Conservation (phyloP, 352 stramenopile species). For the Globisporangium radiosum region DNA sequence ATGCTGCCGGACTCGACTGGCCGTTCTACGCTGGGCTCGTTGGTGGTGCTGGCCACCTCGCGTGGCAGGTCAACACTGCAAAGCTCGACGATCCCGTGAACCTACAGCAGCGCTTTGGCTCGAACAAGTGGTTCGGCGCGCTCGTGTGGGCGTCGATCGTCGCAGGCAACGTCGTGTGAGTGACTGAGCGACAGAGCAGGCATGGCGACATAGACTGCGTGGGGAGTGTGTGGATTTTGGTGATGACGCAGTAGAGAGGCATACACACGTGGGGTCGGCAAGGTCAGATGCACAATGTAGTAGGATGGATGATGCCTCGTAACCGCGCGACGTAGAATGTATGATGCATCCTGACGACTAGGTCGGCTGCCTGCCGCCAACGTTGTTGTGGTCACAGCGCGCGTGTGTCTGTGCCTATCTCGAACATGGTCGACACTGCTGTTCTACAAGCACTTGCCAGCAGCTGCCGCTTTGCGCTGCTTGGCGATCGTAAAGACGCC, state of each 20-base stretch:
- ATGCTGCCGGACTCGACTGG: slow-evolving; percentile 75
- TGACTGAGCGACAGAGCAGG: not conserved
- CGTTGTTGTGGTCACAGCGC: too few species aligned
- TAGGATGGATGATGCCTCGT: too few species aligned
- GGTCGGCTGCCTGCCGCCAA: too few species aligned
- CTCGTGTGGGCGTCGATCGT: slow-evolving; percentile 83
- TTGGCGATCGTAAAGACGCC: slow-evolving; percentile 71
- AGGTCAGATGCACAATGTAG: too few species aligned
- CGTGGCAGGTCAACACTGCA: slow-evolving; percentile 96
- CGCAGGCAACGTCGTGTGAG: slow-evolving; percentile 58
- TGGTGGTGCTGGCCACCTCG: slow-evolving; percentile 87
- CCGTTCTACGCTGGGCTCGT: slow-evolving; percentile 89
- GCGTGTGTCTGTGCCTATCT: too few species aligned
- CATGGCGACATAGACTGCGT: too few species aligned
- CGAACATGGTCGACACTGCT: too few species aligned
- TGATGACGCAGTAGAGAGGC: too few species aligned
- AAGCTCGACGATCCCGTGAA: slow-evolving; percentile 93
- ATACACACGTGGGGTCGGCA: too few species aligned
- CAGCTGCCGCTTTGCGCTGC: not conserved
- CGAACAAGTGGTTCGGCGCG: slow-evolving; percentile 89
- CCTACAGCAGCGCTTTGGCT: slow-evolving; percentile 90
- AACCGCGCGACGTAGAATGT: too few species aligned
- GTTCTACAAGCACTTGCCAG: slow-evolving; percentile 18
- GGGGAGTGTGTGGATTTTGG: too few species aligned
- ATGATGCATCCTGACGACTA: too few species aligned